Conservation (phyloP, 2,329 filamentous ascomycete genomes). For the Aspergillus oerlinghausenensis region DNA sequence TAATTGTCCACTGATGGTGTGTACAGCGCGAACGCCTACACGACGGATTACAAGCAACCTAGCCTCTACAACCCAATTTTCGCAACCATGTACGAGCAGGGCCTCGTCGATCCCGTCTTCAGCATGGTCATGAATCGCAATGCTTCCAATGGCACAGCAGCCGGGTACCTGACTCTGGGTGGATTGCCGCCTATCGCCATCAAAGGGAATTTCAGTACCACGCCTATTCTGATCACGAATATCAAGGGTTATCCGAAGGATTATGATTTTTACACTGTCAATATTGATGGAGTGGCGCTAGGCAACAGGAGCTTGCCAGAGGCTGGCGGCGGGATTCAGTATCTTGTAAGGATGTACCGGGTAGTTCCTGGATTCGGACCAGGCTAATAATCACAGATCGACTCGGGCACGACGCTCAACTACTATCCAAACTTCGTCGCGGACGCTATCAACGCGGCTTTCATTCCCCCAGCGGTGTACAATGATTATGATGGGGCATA, state of each 20-base stretch:
- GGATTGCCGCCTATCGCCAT: constrained; percentile 13
- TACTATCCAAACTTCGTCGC: constrained; percentile 32
- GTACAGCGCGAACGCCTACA: constrained; percentile 14
- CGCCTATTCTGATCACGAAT: constrained; percentile 16
- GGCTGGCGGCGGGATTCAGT: constrained; percentile 7
- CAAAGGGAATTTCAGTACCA: constrained; percentile 8
- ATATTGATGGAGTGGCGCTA: constrained; percentile 13
- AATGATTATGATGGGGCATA: constrained; percentile 29
- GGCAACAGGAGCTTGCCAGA: constrained; percentile 4
- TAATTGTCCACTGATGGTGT: constrained; percentile 35
- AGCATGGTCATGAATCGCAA: constrained; percentile 43
- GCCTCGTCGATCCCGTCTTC: constrained; percentile 44
- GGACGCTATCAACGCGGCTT: constrained; percentile 38
- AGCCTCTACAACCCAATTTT: constrained; percentile 48
- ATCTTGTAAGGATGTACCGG: constrained; percentile 10
- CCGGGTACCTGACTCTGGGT: constrained; percentile 17
- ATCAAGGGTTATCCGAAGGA: constrained; percentile 8
- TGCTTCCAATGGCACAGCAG: neutral
- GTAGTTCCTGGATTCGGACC: neutral
- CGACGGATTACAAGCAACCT: constrained; percentile 19
- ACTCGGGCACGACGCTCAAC: constrained; percentile 28
- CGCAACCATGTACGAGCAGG: constrained; percentile 45
- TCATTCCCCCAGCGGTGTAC: constrained; percentile 37
- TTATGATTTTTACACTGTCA: constrained; percentile 15
- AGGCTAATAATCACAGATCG: constrained; percentile 11